Evolutionary conservation across 495 filamentous ascomycete species (phyloP).

Genomic region (Trichoderma gamsii): DNA sequence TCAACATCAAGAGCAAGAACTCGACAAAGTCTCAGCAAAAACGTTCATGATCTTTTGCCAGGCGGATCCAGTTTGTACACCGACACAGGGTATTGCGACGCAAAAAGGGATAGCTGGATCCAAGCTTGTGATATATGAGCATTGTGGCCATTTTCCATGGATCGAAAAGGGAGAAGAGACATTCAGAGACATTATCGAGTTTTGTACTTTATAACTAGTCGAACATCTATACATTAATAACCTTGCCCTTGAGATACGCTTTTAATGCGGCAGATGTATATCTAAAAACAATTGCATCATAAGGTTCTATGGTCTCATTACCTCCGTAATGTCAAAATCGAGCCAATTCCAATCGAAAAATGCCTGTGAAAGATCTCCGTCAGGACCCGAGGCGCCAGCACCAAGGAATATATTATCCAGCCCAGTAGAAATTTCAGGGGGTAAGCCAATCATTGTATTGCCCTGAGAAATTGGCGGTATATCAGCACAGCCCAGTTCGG

Average conservation of each 20-base stretch:
- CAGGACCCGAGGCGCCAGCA: background rate
- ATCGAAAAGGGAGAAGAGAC: background rate
- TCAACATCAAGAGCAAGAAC: background rate
- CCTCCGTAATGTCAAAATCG: conserved; percentile 7
- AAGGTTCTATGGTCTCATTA: background rate
- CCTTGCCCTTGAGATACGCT: too few species aligned
- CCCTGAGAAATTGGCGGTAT: background rate
- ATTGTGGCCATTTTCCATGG: conserved; percentile 1
- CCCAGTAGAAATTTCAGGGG: background rate
- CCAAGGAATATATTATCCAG: background rate
- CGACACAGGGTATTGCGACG: background rate
- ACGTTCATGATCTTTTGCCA: background rate
- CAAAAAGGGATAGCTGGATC: background rate
- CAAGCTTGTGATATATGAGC: background rate
- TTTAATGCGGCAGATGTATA: background rate
- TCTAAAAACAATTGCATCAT: background rate
- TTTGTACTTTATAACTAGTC: background rate
- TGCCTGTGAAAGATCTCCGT: background rate
- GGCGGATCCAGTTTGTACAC: background rate
- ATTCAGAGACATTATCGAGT: background rate
- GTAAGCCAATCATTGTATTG: background rate
- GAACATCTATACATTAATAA: too few species aligned
- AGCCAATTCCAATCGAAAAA: conserved; percentile 8
- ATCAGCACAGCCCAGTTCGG: background rate
- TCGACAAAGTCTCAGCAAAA: background rate